Percentiles rank a stretch among this genome's conserved stretches.
These are phyloP conservation scores for Phanerochaete sordida DNA, from an alignment of 768 basidiomycete genomes.

Conservation along the genomic window DNA sequence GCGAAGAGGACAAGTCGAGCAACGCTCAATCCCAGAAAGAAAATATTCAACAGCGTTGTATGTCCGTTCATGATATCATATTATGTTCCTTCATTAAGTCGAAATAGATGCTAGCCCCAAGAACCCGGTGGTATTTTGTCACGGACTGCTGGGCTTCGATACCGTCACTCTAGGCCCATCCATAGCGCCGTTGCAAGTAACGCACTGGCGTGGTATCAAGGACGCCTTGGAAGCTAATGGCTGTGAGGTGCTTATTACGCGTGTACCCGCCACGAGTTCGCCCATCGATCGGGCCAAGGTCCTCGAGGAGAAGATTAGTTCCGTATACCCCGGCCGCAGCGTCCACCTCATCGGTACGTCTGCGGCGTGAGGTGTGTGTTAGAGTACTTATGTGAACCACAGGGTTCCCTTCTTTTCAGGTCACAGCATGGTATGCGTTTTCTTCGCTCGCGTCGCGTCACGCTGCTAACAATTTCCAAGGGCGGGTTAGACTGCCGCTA, in stretches of 20 bases:
- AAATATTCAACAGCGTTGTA: conserved; percentile 22
- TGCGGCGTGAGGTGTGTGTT: conserved; percentile 11
- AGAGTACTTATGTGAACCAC: conserved; percentile 23
- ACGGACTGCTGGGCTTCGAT: conserved; percentile 90
- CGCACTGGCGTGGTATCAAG: conserved; percentile 96
- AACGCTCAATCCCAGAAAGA: conserved; percentile 18
- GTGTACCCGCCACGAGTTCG: conserved; percentile 90
- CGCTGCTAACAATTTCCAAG: conserved; percentile 36
- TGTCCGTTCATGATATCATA: not conserved
- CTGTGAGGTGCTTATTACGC: conserved; percentile 85
- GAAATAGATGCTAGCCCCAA: conserved; percentile 67
- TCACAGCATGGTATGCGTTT: conserved; percentile 64
- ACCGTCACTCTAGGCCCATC: conserved; percentile 74
- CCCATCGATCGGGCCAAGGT: conserved; percentile 88
- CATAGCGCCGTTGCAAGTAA: conserved; percentile 79
- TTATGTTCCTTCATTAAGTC: conserved; percentile 4
- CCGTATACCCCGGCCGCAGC: conserved; percentile 74
- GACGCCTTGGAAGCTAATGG: conserved; percentile 90
- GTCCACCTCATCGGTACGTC: conserved; percentile 82
- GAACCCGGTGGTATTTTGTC: conserved; percentile 92
- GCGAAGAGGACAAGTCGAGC: conserved; percentile 21
- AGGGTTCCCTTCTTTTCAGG: conserved; percentile 35
- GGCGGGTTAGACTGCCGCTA: conserved; percentile 93
- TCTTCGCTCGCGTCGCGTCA: not conserved
- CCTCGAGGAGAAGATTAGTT: conserved; percentile 76